Conservation (phyloP, 306 rosid species). For the Oxytropis ochrocephala region DNA sequence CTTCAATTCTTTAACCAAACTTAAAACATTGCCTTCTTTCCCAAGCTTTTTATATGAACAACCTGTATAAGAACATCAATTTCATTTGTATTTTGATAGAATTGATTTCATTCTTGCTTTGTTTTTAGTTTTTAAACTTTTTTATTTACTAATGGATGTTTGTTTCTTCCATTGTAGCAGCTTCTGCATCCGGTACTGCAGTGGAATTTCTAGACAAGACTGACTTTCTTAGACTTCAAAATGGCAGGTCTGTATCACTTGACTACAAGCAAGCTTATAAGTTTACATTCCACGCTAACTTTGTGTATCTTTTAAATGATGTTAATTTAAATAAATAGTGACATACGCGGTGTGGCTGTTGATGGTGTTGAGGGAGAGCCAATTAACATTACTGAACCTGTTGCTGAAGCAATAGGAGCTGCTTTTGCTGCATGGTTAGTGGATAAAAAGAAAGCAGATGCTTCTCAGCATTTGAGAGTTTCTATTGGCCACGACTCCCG, state of each 20-base stretch:
- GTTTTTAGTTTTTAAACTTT: background rate
- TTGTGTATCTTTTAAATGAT: slow-evolving; percentile 20
- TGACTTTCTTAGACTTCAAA: slow-evolving; percentile 79
- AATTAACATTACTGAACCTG: slow-evolving; percentile 71
- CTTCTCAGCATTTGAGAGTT: slow-evolving; percentile 54
- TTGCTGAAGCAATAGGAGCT: slow-evolving; percentile 90
- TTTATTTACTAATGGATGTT: slow-evolving; percentile 3
- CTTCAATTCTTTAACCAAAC: slow-evolving; percentile 33
- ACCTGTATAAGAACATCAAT: background rate
- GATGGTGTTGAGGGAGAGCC: slow-evolving; percentile 89
- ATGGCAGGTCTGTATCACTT: slow-evolving; percentile 61
- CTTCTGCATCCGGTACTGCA: slow-evolving; percentile 51
- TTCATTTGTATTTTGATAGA: slow-evolving; percentile 5
- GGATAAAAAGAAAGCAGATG: slow-evolving; percentile 66
- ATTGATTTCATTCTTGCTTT: background rate
- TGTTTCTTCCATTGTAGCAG: slow-evolving; percentile 40
- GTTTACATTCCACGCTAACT: slow-evolving; percentile 13
- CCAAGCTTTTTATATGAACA: background rate
- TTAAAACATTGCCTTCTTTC: slow-evolving; percentile 7
- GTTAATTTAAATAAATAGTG: slow-evolving; percentile 45
- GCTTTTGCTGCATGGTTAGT: slow-evolving; percentile 86
- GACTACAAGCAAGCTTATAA: background rate
- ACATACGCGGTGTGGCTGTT: slow-evolving; percentile 91
- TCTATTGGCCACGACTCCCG: slow-evolving; percentile 92
- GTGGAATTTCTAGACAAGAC: slow-evolving; percentile 55